Conservation (phyloP, 2,329 filamentous ascomycete genomes). For the Dendryphion nanum region DNA sequence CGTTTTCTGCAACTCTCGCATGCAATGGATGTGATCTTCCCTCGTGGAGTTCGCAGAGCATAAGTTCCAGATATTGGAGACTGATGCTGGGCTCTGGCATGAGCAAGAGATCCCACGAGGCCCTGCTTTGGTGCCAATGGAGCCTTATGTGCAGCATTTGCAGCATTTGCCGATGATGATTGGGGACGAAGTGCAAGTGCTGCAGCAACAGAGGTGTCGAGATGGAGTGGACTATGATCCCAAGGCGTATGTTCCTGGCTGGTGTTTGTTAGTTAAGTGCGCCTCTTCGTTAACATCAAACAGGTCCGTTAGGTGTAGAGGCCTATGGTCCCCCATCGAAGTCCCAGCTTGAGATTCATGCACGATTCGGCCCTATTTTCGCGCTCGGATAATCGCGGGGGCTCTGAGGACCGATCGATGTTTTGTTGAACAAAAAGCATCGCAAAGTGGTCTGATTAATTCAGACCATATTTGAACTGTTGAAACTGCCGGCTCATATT, state of each 20-base stretch:
- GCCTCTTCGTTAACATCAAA: no score
- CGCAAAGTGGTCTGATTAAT: no score
- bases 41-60: constrained; percentile 36
- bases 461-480: no score
- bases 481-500: no score
- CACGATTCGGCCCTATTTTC: no score
- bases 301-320: no score
- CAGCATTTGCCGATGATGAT: constrained; percentile 16
- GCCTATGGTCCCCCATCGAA: no score
- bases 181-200: constrained; percentile 28
- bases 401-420: no score
- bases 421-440: no score
- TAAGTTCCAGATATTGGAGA: constrained; percentile 38
- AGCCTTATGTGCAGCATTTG: constrained; percentile 27
- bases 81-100: constrained; percentile 31
- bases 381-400: no score
- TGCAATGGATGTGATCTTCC: constrained; percentile 41
- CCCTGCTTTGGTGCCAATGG: constrained; percentile 38
- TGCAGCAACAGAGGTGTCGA: constrained; percentile 27
- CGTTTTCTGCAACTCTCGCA: constrained; percentile 40
- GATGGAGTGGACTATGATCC: constrained; percentile 29
- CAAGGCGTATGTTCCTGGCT: constrained; percentile 28
- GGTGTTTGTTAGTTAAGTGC: no score
- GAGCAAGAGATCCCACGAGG: constrained; percentile 27
- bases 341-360: no score